Percentiles rank a stretch among this genome's conserved stretches.
These are phyloP conservation scores for Gremmenia infestans DNA, from an alignment of 2,329 filamentous ascomycete genomes.

Conservation along the genomic window DNA sequence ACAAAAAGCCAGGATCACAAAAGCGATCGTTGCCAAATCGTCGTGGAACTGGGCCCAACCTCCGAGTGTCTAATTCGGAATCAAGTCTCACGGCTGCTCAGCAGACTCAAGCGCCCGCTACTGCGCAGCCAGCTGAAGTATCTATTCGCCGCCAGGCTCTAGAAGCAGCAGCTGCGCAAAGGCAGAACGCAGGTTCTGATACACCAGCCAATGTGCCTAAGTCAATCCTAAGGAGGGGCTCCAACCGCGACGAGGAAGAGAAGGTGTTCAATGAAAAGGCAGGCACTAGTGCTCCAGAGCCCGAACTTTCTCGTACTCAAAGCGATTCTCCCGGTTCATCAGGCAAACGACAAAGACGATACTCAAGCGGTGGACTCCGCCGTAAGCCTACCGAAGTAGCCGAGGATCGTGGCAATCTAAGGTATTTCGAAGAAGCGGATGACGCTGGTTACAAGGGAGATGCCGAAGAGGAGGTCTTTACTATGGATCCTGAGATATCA, in stretches of 20 bases:
- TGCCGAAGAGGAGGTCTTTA: constrained; percentile 64
- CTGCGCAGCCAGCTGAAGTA: constrained; percentile 39
- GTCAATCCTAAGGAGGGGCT: constrained; percentile 13
- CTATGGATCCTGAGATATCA: constrained; percentile 51
- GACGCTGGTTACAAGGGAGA: constrained; percentile 76
- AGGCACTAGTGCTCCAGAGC: constrained; percentile 61
- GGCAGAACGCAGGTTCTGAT: constrained; percentile 11
- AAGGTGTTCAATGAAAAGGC: constrained; percentile 38
- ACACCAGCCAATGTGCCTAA: constrained; percentile 6
- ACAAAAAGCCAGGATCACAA: constrained; percentile 59
- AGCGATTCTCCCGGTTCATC: constrained; percentile 3
- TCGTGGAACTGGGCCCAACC: constrained; percentile 38
- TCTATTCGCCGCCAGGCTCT: constrained; percentile 31
- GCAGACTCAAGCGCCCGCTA: constrained; percentile 7
- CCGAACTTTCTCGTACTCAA: constrained; percentile 40
- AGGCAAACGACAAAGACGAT: constrained; percentile 58
- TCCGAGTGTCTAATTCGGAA: constrained; percentile 30
- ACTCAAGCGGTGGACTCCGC: constrained; percentile 80
- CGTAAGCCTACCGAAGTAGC: constrained; percentile 68
- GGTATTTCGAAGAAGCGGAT: constrained; percentile 86
- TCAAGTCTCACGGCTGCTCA: constrained; percentile 27
- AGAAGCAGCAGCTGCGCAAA: constrained; percentile 24
- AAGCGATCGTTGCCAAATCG: constrained; percentile 58
- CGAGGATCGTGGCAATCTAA: constrained; percentile 68
- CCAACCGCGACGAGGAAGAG: constrained; percentile 32